Conservation (phyloP, 139 green algal genomes). For the Edaphochlamys debaryana region DNA sequence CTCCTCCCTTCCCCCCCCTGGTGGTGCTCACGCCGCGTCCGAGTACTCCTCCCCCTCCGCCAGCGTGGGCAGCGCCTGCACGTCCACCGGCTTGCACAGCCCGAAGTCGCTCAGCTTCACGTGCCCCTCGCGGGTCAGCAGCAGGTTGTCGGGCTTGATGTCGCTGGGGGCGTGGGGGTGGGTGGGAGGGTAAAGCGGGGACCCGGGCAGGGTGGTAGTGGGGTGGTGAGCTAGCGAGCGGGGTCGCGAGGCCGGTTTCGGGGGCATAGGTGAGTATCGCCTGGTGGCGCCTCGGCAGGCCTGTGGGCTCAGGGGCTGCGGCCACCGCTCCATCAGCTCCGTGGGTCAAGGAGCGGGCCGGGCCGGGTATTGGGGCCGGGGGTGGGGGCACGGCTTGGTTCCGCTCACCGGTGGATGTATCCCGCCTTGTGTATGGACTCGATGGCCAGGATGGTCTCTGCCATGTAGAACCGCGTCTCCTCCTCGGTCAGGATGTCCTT, state of each 20-base stretch:
- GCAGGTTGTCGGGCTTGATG: slow-evolving; percentile 98
- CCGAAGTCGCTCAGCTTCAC: slow-evolving; percentile 99
- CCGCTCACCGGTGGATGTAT: slow-evolving; percentile 91
- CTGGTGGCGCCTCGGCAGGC: too few relatives aligned
- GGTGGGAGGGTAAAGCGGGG: too few relatives aligned
- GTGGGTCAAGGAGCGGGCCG: too few relatives aligned
- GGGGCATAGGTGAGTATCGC: too few relatives aligned
- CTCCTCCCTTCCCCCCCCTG: too few relatives aligned
- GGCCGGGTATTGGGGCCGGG: too few relatives aligned
- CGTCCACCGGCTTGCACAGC: slow-evolving; percentile 95
- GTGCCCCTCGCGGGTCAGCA: slow-evolving; percentile 88
- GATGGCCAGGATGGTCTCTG: slow-evolving; percentile 90
- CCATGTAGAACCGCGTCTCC: slow-evolving; percentile 92
- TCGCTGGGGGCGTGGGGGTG: slow-evolving; percentile 65
- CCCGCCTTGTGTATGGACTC: slow-evolving; percentile 88
- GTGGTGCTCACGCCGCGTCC: slow-evolving; percentile 28
- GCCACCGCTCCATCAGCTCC: too few relatives aligned
- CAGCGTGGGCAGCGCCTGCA: slow-evolving; percentile 64
- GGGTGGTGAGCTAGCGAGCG: too few relatives aligned
- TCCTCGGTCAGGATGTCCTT: slow-evolving; percentile 93
- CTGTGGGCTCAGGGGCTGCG: too few relatives aligned
- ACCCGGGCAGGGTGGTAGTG: not conserved
- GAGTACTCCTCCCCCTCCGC: slow-evolving; percentile 48
- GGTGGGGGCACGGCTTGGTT: too few relatives aligned
- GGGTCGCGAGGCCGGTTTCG: too few relatives aligned